Base-by-base conservation (phyloP, 2,329 filamentous ascomycete genomes). In the Neofusicoccum laricinum region DNA sequence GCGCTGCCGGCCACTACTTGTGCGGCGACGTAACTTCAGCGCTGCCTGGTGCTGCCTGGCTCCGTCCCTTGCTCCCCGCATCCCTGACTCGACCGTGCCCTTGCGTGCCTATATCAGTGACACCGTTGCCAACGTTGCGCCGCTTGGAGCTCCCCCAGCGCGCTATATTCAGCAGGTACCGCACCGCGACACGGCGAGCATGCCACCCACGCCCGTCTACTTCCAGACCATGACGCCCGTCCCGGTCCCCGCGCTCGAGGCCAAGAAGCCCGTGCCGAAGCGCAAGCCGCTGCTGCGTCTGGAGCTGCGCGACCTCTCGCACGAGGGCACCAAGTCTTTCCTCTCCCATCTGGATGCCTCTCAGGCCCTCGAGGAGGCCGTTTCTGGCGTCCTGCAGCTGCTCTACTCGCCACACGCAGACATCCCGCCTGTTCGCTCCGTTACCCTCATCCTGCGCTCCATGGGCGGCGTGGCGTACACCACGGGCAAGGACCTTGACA, bases 401-500 rank as follows among this genome's bases (percentile, higher is more conserved):
- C 87, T 98, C 34, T 98, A 97, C 73, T 80, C 77, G 5, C 67
- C 72, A 30, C 46, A 65, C 41, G 40, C 71, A 73, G 68, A 67
- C 63, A 79, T 85, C 53, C 84, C 85, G 0, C 82, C 86, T n/a
- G 95, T 92, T 10, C 90, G 92, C 66, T 96, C 92, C 59, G 87
- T 98, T 17, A 97, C 93, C 0, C 79, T 98, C 40, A 83, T 97
- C 66, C 81, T 98, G 4, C 87, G 91, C 34, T 82, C 87, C 68
- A 93, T 96, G 86, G 82, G 80, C 53, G 94, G 94, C 57, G 91
- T 98, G 4, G 94, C 94, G 19, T 96, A 97, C 80, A 97, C 94
- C 1, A 92, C 86, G 0, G 91, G 92, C 67, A 85, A 82, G 10
- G 89, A 93, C 43, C 84, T 96, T 11, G 93, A 97, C 77, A 69